A percentile compares a stretch with the other conserved stretches of the same genome.
Evolutionary conservation across 768 basidiomycete species (phyloP).

Genomic region (Tricholoma matsutake): DNA sequence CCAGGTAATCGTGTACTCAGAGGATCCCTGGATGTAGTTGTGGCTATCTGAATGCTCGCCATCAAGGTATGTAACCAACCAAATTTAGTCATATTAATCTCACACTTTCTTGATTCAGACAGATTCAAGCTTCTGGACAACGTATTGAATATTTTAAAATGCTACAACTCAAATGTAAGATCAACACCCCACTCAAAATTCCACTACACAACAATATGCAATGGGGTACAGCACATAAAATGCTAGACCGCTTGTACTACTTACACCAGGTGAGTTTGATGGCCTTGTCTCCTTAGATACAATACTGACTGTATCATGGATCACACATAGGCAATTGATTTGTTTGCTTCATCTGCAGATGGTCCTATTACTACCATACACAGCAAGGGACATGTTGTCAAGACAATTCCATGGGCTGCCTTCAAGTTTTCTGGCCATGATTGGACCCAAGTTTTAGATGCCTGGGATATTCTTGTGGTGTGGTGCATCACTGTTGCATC

Average conservation of each 20-base stretch:
- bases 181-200: too few species aligned
- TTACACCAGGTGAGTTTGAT: not conserved
- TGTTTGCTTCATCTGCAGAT: not conserved
- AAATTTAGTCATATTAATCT: not conserved
- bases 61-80: constrained; percentile 1
- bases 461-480: not conserved
- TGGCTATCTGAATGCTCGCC: too few species aligned
- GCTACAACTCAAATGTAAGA: too few species aligned
- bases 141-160: too few species aligned
- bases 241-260: not conserved
- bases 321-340: not conserved
- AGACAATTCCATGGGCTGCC: not conserved
- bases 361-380: not conserved
- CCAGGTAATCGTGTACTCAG: not conserved
- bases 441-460: not conserved
- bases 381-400: not conserved
- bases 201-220: too few species aligned
- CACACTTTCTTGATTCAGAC: not conserved
- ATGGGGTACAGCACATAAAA: too few species aligned
- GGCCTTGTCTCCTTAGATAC: not conserved
- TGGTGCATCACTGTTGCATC: too few species aligned
- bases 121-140: constrained; percentile 10
- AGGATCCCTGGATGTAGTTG: too few species aligned
- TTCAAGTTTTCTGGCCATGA: too few species aligned
- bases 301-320: not conserved